Conservation (phyloP, 768 basidiomycete species). For the Cystofilobasidium macerans region DNA sequence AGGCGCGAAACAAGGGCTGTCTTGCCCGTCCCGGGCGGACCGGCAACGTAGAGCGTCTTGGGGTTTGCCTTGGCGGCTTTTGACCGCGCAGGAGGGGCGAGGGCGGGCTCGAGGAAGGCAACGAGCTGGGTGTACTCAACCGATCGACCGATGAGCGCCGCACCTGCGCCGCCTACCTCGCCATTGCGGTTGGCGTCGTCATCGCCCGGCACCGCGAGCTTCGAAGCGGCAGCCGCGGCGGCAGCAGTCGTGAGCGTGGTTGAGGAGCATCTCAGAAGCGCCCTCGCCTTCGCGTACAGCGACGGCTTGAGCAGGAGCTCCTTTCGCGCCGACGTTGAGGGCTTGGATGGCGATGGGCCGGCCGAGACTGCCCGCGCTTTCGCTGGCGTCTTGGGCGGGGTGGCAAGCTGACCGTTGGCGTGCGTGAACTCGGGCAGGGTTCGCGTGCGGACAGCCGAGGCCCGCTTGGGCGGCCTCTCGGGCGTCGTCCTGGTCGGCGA, state of each 20-base stretch:
- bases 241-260: neutral
- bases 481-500: neutral
- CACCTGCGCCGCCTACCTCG: neutral
- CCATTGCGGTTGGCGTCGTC: too few species aligned
- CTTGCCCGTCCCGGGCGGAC: constrained; percentile 28
- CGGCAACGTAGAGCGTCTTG: constrained; percentile 19
- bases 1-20: constrained; percentile 37
- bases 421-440: neutral
- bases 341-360: neutral
- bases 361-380: neutral
- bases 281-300: neutral
- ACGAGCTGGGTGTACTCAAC: neutral
- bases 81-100: neutral
- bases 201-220: neutral
- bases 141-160: constrained; percentile 16
- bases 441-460: neutral
- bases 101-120: constrained; percentile 2
- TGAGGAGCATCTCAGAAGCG: constrained; percentile 5
- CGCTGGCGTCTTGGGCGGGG: neutral
- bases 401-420: neutral
- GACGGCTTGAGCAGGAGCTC: neutral
- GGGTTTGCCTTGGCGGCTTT: neutral
- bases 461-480: neutral
- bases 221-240: neutral
- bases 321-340: neutral